A percentile compares a stretch with the other conserved stretches of the same genome.
phyloP scores from a whole-genome alignment of 129 eudicot genomes.

The Centella asiatica region DNA sequence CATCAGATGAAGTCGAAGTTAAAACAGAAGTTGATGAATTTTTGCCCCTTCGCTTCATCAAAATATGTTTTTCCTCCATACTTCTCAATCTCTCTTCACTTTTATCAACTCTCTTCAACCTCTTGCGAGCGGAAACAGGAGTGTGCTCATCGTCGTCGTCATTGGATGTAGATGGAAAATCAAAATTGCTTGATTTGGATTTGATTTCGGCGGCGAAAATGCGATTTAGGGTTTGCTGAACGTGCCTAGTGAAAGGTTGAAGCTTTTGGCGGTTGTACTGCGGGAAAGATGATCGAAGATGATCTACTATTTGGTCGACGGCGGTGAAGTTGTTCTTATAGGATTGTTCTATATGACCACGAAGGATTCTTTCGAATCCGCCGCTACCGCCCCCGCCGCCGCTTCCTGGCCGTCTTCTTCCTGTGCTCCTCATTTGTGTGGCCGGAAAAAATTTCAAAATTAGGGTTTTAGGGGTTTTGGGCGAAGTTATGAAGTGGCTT shows the following conservation, averaged over 20 bases:
- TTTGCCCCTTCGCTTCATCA: constrained; percentile 15
- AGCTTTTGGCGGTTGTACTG: constrained; percentile 49
- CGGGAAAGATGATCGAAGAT: constrained; percentile 39
- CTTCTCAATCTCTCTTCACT: constrained; percentile 37
- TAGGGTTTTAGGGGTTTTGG: not conserved
- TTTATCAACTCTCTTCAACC: constrained; percentile 20
- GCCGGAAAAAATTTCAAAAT: not conserved
- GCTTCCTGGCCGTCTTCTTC: constrained; percentile 10
- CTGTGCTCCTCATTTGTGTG: not conserved
- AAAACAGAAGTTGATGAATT: constrained; percentile 11
- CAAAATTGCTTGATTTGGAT: not conserved
- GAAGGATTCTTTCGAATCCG: constrained; percentile 24
- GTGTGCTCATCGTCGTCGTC: constrained; percentile 3
- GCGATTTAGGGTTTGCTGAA: constrained; percentile 22
- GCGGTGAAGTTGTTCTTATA: constrained; percentile 21
- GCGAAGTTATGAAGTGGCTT: not conserved
- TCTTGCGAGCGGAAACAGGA: constrained; percentile 17
- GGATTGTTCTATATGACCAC: constrained; percentile 44
- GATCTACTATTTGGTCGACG: constrained; percentile 37
- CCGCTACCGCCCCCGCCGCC: constrained; percentile 17
- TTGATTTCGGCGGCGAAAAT: constrained; percentile 7
- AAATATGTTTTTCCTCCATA: constrained; percentile 29
- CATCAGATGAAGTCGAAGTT: constrained; percentile 13
- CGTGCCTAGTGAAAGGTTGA: constrained; percentile 38
- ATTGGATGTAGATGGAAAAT: constrained; percentile 9